A percentile compares a stretch with the other conserved stretches of the same genome.
Conservation (phyloP, 2,329 filamentous ascomycete genomes). For the Calonectria pseudoreteaudii region DNA sequence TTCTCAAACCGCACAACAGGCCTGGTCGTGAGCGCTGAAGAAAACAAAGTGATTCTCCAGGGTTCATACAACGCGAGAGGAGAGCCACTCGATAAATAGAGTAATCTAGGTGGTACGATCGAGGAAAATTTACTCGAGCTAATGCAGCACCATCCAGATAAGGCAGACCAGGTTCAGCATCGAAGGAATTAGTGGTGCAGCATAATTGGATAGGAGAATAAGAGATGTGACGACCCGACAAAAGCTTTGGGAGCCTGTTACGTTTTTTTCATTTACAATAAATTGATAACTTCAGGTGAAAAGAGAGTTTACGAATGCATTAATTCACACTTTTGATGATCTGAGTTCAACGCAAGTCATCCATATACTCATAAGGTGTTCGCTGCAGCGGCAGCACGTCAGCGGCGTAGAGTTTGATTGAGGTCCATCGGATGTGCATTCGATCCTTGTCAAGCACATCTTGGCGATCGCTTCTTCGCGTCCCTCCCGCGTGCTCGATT, state of each 20-base stretch:
- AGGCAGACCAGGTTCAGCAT: neutral
- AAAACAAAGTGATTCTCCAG: neutral
- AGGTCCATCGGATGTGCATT: neutral
- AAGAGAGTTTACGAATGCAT: neutral
- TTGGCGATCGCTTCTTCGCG: neutral
- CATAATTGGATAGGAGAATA: neutral
- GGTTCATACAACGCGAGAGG: neutral
- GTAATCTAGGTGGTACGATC: neutral
- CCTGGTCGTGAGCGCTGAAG: neutral
- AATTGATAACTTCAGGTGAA: neutral
- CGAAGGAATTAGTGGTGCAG: neutral
- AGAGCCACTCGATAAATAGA: neutral
- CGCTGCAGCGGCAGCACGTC: neutral
- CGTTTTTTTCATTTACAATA: too few relatives aligned
- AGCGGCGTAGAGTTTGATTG: neutral
- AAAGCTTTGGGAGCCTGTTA: too few relatives aligned
- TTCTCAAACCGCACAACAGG: neutral
- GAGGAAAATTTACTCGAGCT: neutral
- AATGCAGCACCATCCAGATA: neutral
- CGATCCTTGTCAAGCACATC: neutral
- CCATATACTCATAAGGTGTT: too few relatives aligned
- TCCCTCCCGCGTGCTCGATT: neutral
- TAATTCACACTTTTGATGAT: neutral
- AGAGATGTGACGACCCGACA: neutral
- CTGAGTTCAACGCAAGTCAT: neutral